Conservation (phyloP, 495 filamentous ascomycete genomes). For the Hypoxylon rickii region DNA sequence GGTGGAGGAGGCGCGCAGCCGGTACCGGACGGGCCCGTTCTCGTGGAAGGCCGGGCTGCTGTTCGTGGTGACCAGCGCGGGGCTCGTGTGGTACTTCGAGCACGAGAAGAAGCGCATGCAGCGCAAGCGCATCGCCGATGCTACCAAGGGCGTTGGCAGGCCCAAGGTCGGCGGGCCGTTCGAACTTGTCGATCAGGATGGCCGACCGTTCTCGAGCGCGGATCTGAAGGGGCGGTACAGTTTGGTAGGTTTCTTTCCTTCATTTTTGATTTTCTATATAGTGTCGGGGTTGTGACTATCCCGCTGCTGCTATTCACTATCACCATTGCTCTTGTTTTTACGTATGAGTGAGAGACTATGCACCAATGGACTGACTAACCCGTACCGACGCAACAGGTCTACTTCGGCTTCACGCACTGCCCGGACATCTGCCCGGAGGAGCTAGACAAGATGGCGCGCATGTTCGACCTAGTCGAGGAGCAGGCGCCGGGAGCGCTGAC, state of each 20-base stretch:
- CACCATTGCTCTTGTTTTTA: not conserved
- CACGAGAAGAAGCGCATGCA: slow-evolving; percentile 87
- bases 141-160: slow-evolving; percentile 86
- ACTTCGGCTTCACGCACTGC: slow-evolving; percentile 98
- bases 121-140: slow-evolving; percentile 81
- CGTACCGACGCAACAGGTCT: slow-evolving; percentile 57
- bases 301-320: no score
- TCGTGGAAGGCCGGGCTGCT: slow-evolving; percentile 86
- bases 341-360: no score
- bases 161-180: slow-evolving; percentile 93
- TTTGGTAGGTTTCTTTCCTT: slow-evolving; percentile 54
- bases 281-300: no score
- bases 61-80: slow-evolving; percentile 77
- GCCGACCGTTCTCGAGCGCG: slow-evolving; percentile 71
- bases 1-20: slow-evolving; percentile 57
- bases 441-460: slow-evolving; percentile 95
- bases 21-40: slow-evolving; percentile 71
- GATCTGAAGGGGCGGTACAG: slow-evolving; percentile 86
- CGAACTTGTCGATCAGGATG: slow-evolving; percentile 78
- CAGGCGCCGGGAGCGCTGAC: slow-evolving; percentile 43
- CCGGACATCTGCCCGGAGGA: slow-evolving; percentile 99
- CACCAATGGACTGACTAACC: not conserved
- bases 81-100: slow-evolving; percentile 86
- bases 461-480: slow-evolving; percentile 80
- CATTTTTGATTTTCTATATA: not conserved